Percentiles rank a stretch among this genome's conserved stretches.
phyloP scores from a whole-genome alignment of 306 rosid species.

The Cicer pinnatifidum region DNA sequence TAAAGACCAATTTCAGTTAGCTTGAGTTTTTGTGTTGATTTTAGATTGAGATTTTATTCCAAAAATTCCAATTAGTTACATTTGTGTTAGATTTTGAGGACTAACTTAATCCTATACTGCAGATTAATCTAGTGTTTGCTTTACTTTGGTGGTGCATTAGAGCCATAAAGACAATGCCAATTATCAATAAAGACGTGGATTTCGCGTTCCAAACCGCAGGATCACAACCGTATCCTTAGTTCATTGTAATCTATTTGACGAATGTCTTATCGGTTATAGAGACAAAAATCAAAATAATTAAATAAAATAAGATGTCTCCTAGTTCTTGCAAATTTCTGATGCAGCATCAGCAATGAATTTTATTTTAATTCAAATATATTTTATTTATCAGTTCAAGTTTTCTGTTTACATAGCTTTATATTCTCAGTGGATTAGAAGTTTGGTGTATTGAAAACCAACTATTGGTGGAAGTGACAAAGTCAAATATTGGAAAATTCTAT shows the following conservation, averaged over 20 bases:
- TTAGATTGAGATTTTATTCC: background rate
- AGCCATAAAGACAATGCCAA: conserved; percentile 65
- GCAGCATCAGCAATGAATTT: conserved; percentile 17
- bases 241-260: background rate
- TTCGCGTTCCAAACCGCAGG: conserved; percentile 80
- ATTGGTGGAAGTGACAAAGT: conserved; percentile 64
- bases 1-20: background rate
- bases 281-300: background rate
- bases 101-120: conserved; percentile 45
- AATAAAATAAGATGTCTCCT: conserved; percentile 9
- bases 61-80: background rate
- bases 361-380: conserved; percentile 19
- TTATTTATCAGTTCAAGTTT: conserved; percentile 41
- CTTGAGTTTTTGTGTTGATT: conserved; percentile 37
- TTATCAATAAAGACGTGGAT: conserved; percentile 71
- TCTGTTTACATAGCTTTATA: conserved; percentile 59
- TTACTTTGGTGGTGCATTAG: conserved; percentile 41
- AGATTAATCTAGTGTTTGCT: conserved; percentile 43
- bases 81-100: conserved; percentile 30
- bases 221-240: conserved; percentile 79
- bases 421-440: conserved; percentile 78
- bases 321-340: conserved; percentile 37
- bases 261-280: conserved; percentile 25
- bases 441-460: conserved; percentile 87
- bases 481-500: conserved; percentile 77